phyloP scores from a whole-genome alignment of 495 filamentous ascomycete genomes.

The Penicillium maclennaniae region DNA sequence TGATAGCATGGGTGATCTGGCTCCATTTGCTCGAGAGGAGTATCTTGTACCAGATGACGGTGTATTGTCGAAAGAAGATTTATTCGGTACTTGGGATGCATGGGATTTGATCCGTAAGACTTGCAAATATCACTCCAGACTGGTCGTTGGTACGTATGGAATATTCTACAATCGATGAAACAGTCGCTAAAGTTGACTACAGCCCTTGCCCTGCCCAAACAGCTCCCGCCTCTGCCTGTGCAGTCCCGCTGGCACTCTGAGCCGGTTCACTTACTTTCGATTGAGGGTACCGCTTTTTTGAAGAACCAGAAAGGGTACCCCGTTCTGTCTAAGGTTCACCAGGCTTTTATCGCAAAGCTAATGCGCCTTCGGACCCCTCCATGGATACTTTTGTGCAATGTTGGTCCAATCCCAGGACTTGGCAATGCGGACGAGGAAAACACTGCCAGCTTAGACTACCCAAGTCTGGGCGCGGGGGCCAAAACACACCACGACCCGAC shows the following conservation, averaged over 20 bases:
- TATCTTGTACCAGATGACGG: conserved; percentile 37
- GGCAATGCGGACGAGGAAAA: conserved; percentile 35
- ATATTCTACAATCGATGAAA: background rate
- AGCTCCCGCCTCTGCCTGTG: conserved; percentile 66
- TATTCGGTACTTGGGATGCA: conserved; percentile 82
- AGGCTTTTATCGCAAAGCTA: conserved; percentile 71
- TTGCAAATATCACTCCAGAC: conserved; percentile 77
- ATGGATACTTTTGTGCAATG: conserved; percentile 76
- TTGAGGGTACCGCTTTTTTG: conserved; percentile 65
- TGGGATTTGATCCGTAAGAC: conserved; percentile 85
- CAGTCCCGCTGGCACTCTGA: conserved; percentile 94
- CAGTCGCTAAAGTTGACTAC: background rate
- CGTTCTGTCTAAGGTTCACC: conserved; percentile 76
- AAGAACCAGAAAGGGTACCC: conserved; percentile 77
- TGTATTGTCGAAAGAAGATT: conserved; percentile 46
- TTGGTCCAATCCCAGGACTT: conserved; percentile 61
- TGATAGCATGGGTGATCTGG: conserved; percentile 54
- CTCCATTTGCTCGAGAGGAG: conserved; percentile 54
- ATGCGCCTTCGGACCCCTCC: conserved; percentile 78
- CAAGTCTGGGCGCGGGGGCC: conserved; percentile 54
- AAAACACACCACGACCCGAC: conserved; percentile 55
- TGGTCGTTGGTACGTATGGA: conserved; percentile 76
- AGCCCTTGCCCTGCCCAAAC: conserved; percentile 79
- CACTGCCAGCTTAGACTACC: conserved; percentile 53
- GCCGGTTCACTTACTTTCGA: conserved; percentile 74